Conservation (phyloP, 106 monocot genomes). For the Dactylorhiza incarnata region DNA sequence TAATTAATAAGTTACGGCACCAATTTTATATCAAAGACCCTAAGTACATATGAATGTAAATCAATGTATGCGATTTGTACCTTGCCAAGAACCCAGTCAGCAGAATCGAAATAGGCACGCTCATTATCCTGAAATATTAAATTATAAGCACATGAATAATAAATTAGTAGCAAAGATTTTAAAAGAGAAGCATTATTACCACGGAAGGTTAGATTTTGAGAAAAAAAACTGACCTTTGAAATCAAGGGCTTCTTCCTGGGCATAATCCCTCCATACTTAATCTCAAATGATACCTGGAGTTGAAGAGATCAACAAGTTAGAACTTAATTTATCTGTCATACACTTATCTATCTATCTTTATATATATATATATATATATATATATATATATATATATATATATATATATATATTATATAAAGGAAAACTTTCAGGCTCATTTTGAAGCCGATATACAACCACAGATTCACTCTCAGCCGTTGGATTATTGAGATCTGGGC, state of each 20-base stretch:
- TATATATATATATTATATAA: too few species aligned
- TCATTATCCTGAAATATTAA: slow-evolving; percentile 15
- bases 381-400: too few species aligned
- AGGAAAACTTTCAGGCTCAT: too few species aligned
- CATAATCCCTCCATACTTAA: slow-evolving; percentile 77
- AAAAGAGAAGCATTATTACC: not conserved
- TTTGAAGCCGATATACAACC: too few species aligned
- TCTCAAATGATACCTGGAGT: slow-evolving; percentile 38
- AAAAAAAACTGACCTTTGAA: slow-evolving; percentile 45
- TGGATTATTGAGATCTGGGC: too few species aligned
- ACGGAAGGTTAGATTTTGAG: not conserved
- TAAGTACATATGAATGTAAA: not conserved
- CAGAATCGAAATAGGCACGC: slow-evolving; percentile 28
- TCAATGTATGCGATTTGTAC: not conserved
- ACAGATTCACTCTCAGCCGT: too few species aligned
- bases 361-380: too few species aligned
- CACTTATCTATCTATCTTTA: too few species aligned
- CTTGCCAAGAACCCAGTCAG: slow-evolving; percentile 29
- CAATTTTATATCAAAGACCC: too few species aligned
- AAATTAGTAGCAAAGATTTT: not conserved
- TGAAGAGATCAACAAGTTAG: too few species aligned
- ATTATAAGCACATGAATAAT: not conserved
- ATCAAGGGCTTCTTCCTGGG: slow-evolving; percentile 90
- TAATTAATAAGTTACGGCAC: too few species aligned
- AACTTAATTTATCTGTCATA: too few species aligned